Conservation (phyloP, 208 protist species). For the Leishmania tarentolae region DNA sequence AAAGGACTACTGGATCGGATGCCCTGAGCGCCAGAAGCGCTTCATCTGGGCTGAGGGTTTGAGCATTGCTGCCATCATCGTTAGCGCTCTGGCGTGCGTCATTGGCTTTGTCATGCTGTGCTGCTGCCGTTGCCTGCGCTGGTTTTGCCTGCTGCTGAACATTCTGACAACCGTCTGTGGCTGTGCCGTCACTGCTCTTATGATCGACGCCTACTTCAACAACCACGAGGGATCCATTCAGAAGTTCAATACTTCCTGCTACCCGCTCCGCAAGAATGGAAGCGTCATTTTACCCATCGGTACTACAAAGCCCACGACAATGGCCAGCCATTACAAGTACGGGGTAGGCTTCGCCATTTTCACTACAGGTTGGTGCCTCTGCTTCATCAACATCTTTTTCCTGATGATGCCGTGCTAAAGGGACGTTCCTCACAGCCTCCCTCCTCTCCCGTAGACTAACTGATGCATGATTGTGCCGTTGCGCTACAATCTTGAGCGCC, state of each 20-base stretch:
- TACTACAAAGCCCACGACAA: not conserved
- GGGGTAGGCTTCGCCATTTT: constrained; percentile 51
- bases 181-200: constrained; percentile 33
- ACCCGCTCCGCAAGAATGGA: not conserved
- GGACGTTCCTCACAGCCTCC: not conserved
- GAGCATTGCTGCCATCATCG: constrained; percentile 36
- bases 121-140: constrained; percentile 53
- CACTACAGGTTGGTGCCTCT: constrained; percentile 43
- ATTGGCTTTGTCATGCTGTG: constrained; percentile 46
- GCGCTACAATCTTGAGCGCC: not conserved
- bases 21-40: constrained; percentile 27
- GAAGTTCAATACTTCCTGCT: constrained; percentile 3
- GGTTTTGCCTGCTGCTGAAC: constrained; percentile 37
- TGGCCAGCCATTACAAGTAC: constrained; percentile 34
- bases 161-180: constrained; percentile 32
- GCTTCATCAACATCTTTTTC: constrained; percentile 46
- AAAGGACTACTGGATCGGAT: constrained; percentile 21
- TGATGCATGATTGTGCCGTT: not conserved
- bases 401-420: constrained; percentile 49
- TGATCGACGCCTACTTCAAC: constrained; percentile 38
- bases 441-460: not conserved
- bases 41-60: constrained; percentile 50
- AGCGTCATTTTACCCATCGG: not conserved
- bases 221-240: constrained; percentile 8
- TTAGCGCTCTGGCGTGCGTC: constrained; percentile 30